phyloP scores from a whole-genome alignment of 1,284 basidiomycete species.

The Puccinia hordei region DNA sequence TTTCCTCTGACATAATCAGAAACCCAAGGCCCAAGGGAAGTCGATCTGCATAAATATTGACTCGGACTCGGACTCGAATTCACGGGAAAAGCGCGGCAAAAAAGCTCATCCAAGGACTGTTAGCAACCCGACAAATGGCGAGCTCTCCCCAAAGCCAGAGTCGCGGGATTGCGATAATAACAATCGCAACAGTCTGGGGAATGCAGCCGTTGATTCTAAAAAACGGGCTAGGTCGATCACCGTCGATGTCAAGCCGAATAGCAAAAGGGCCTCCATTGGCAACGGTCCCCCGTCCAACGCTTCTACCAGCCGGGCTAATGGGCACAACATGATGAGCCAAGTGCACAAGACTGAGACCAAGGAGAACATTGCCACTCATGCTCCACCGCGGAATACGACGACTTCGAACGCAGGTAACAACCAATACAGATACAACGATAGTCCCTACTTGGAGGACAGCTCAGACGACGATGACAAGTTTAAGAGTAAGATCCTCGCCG shows the following conservation, averaged over 20 bases:
- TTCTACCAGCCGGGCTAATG: background rate
- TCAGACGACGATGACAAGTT: constrained; percentile 6
- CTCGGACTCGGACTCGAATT: background rate
- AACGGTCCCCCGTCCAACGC: background rate
- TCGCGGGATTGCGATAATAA: background rate
- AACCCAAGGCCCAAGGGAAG: background rate
- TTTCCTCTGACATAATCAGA: background rate
- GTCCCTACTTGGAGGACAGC: background rate
- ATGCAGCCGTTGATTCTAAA: background rate
- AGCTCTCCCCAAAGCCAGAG: background rate
- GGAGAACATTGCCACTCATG: background rate
- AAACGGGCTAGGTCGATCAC: background rate
- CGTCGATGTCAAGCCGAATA: background rate
- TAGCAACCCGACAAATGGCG: background rate
- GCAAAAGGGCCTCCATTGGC: background rate
- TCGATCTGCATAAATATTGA: background rate
- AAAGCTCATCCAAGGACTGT: background rate
- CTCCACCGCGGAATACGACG: background rate
- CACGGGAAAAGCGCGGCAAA: background rate
- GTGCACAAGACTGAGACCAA: background rate
- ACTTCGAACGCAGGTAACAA: background rate
- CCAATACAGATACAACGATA: background rate
- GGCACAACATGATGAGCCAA: no score
- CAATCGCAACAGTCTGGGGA: background rate
- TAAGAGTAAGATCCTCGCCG: background rate